Conservation (phyloP, 2,329 filamentous ascomycete species). For the Fusarium sp. region DNA sequence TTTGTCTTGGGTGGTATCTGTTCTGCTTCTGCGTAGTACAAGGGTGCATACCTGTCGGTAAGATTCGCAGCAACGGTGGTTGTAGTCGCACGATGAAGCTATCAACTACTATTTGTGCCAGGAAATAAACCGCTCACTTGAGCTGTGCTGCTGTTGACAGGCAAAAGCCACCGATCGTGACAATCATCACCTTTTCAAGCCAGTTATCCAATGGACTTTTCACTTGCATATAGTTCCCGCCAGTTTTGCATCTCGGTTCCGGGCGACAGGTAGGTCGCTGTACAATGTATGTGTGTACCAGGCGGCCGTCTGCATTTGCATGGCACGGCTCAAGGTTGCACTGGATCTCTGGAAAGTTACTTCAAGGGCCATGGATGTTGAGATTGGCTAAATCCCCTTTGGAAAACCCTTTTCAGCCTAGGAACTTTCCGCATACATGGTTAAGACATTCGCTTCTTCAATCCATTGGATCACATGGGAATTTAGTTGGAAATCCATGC, state of each 20-base stretch:
- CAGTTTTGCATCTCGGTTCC: constrained; percentile 20
- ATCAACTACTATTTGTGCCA: constrained; percentile 8
- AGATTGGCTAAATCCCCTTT: constrained; percentile 23
- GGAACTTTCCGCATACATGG: constrained; percentile 32
- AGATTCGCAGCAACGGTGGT: background rate
- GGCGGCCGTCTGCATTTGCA: constrained; percentile 35
- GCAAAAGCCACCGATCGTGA: constrained; percentile 27
- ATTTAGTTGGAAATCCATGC: constrained; percentile 24
- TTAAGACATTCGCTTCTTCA: constrained; percentile 24
- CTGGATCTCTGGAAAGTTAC: constrained; percentile 40
- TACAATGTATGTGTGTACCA: constrained; percentile 3
- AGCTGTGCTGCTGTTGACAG: background rate
- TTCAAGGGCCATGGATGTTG: background rate
- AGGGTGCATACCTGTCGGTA: background rate
- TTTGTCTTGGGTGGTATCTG: constrained; percentile 27
- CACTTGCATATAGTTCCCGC: constrained; percentile 18
- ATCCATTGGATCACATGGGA: constrained; percentile 36
- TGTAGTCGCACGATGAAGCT: constrained; percentile 2
- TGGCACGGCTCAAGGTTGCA: constrained; percentile 33
- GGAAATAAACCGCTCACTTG: constrained; percentile 1
- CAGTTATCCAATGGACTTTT: constrained; percentile 2
- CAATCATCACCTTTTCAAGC: constrained; percentile 4
- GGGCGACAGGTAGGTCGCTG: constrained; percentile 14
- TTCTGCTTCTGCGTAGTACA: constrained; percentile 24
- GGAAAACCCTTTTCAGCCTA: constrained; percentile 22